Evolutionary conservation across 192 early-diverging fungal species (phyloP).

Genomic region (Linderina pennispora): DNA sequence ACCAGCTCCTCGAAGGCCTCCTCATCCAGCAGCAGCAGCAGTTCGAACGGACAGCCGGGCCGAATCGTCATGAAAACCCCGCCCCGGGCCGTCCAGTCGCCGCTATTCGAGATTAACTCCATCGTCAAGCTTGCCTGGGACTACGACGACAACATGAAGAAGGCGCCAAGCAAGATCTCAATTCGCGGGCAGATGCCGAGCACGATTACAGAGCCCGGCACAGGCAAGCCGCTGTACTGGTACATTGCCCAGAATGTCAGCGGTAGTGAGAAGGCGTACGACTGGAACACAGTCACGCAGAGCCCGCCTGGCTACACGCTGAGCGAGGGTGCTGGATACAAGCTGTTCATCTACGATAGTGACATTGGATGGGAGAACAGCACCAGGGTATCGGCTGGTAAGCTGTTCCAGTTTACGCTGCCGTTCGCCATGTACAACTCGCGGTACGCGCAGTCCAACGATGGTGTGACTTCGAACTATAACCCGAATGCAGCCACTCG

Average conservation of each 20-base stretch:
- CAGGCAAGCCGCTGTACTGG: slow-evolving; percentile 45
- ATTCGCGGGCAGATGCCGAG: slow-evolving; percentile 43
- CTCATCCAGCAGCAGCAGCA: slow-evolving; percentile 24
- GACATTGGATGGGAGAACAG: slow-evolving; percentile 47
- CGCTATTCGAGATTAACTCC: slow-evolving; percentile 39
- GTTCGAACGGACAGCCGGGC: slow-evolving; percentile 45
- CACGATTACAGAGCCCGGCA: slow-evolving; percentile 37
- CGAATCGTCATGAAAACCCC: slow-evolving; percentile 46
- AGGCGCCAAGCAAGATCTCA: slow-evolving; percentile 30
- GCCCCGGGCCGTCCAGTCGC: slow-evolving; percentile 35
- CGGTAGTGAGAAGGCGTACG: slow-evolving; percentile 26
- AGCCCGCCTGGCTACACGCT: slow-evolving; percentile 46
- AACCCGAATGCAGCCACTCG: slow-evolving; percentile 39
- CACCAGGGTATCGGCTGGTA: slow-evolving; percentile 36
- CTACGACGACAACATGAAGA: slow-evolving; percentile 47
- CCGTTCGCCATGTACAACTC: slow-evolving; percentile 50
- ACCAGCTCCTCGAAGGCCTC: slow-evolving; percentile 21
- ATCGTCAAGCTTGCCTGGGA: slow-evolving; percentile 43
- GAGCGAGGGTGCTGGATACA: slow-evolving; percentile 39
- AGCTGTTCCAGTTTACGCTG: slow-evolving; percentile 47
- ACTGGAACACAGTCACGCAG: slow-evolving; percentile 42
- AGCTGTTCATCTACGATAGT: slow-evolving; percentile 43
- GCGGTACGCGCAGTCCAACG: slow-evolving; percentile 43
- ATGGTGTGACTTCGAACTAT: slow-evolving; percentile 44
- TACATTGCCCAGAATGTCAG: slow-evolving; percentile 44